Evolutionary conservation across 192 early-diverging fungal species (phyloP).

Genomic region (Allomyces macrogynus): DNA sequence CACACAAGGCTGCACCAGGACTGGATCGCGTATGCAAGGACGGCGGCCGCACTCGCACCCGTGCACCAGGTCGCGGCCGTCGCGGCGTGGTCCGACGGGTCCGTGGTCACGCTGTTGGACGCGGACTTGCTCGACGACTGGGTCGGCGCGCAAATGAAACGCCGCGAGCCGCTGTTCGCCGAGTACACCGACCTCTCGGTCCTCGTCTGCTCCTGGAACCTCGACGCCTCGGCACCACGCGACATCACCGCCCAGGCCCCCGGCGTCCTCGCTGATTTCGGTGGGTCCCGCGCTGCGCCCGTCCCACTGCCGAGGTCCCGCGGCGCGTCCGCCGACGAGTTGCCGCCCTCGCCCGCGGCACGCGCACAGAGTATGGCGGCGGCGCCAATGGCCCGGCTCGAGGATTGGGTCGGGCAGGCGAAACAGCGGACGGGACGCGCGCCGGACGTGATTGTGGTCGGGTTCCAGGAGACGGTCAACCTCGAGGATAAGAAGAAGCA

Average conservation of each 20-base stretch:
- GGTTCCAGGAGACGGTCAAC: constrained; percentile 75
- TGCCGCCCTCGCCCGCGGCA: not conserved
- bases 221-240: not conserved
- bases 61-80: not conserved
- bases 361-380: not conserved
- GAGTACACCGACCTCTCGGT: not conserved
- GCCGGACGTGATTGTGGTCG: constrained; percentile 61
- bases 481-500: constrained; percentile 62
- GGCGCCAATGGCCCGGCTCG: not conserved
- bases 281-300: not conserved
- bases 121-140: not conserved
- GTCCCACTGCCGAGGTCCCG: not conserved
- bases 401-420: not conserved
- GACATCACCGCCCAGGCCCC: not conserved
- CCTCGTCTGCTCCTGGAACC: not conserved
- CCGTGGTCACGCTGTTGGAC: not conserved
- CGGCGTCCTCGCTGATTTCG: not conserved
- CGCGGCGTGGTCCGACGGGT: not conserved
- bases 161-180: not conserved
- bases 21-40: not conserved
- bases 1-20: not conserved
- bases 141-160: not conserved
- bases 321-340: not conserved
- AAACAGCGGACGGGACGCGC: constrained; percentile 6
- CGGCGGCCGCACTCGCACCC: not conserved